Percentiles rank a stretch among this genome's conserved stretches.
These are phyloP conservation scores for Neurospora sp. DNA, from an alignment of 495 filamentous ascomycete genomes.

Conservation along the genomic window DNA sequence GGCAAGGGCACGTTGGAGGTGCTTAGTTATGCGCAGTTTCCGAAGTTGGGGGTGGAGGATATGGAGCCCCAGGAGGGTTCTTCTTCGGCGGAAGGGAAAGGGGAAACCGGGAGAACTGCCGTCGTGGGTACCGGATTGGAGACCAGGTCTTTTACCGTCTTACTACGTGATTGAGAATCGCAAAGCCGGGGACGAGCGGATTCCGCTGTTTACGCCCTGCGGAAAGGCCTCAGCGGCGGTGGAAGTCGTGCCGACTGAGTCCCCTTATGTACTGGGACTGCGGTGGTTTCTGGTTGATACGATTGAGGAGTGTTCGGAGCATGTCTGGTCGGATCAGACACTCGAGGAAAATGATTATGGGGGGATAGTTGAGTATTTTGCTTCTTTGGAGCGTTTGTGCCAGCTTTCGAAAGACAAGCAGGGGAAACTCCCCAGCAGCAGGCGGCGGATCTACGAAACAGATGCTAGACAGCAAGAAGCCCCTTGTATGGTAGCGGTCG, in stretches of 20 bases:
- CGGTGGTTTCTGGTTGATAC: conserved; percentile 1
- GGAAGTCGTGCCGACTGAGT: not conserved
- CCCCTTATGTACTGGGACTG: not conserved
- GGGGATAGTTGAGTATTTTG: not conserved
- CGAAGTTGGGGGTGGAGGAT: not conserved
- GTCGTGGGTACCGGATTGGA: conserved; percentile 10
- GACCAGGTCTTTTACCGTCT: not conserved
- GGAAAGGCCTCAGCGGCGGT: not conserved
- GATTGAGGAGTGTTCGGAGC: not conserved
- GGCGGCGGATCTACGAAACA: not conserved
- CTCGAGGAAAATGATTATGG: not conserved
- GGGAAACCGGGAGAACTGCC: not conserved
- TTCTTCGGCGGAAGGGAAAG: not conserved
- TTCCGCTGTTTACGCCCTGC: conserved; percentile 2
- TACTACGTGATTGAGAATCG: conserved; percentile 1
- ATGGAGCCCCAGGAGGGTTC: no score
- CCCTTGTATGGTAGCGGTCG: not conserved
- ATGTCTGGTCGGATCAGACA: not conserved
- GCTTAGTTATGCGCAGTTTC: conserved; percentile 5
- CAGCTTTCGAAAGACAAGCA: not conserved
- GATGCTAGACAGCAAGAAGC: not conserved
- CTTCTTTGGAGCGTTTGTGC: not conserved
- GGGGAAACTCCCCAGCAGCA: no score
- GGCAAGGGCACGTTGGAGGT: not conserved
- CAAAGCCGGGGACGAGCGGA: not conserved